phyloP scores from a whole-genome alignment of 306 rosid genomes.

The Malus sieversii region DNA sequence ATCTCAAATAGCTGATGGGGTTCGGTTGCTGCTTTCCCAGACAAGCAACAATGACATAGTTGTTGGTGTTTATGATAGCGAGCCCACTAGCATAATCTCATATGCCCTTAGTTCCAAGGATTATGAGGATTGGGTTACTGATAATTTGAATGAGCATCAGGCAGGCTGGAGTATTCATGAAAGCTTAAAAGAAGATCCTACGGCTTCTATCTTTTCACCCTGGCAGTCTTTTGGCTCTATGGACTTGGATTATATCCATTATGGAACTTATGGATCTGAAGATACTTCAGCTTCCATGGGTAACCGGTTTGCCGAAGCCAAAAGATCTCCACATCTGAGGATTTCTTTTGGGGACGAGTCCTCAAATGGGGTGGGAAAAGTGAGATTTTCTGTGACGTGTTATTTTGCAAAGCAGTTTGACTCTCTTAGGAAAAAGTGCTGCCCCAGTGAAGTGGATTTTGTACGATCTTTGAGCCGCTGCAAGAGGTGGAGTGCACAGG shows the following conservation, averaged over 20 bases:
- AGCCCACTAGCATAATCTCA: slow-evolving; percentile 86
- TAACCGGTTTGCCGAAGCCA: slow-evolving; percentile 53
- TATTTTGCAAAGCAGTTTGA: slow-evolving; percentile 88
- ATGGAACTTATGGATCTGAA: slow-evolving; percentile 70
- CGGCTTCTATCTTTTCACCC: slow-evolving; percentile 52
- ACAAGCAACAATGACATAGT: slow-evolving; percentile 52
- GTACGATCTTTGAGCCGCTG: slow-evolving; percentile 88
- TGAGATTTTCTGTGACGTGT: slow-evolving; percentile 86
- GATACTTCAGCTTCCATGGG: slow-evolving; percentile 63
- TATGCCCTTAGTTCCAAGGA: slow-evolving; percentile 83
- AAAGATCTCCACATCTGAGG: slow-evolving; percentile 62
- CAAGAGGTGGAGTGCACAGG: slow-evolving; percentile 91
- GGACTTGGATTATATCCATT: slow-evolving; percentile 69
- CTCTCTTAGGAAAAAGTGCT: slow-evolving; percentile 75
- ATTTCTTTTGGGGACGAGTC: slow-evolving; percentile 74
- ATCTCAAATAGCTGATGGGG: slow-evolving; percentile 67
- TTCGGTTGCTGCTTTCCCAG: slow-evolving; percentile 72
- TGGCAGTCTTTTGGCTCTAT: slow-evolving; percentile 67
- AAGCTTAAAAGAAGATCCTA: slow-evolving; percentile 46
- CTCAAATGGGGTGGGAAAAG: slow-evolving; percentile 55
- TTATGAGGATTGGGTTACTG: slow-evolving; percentile 66
- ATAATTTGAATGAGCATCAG: slow-evolving; percentile 43
- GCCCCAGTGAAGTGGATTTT: slow-evolving; percentile 75
- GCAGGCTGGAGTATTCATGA: slow-evolving; percentile 36
- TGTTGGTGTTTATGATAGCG: slow-evolving; percentile 86